Evolutionary conservation across 2,329 filamentous ascomycete species (phyloP).

Genomic region (Aspergillus felis): DNA sequence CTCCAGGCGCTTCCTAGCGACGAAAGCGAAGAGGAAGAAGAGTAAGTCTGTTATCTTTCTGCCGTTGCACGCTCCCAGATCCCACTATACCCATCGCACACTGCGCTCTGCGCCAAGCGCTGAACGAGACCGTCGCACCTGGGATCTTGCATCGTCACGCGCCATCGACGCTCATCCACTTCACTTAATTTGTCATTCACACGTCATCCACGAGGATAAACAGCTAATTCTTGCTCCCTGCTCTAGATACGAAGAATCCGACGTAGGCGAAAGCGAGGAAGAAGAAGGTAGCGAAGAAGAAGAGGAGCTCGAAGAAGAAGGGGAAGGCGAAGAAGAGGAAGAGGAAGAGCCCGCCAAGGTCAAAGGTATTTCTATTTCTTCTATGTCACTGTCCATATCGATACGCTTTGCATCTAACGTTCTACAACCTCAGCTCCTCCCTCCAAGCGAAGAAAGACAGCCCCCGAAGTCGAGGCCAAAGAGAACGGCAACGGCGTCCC

Average conservation of each 20-base stretch:
- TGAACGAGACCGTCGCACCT: not conserved
- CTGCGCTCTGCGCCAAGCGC: not conserved
- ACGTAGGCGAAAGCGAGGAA: constrained; percentile 16
- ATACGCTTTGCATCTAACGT: not conserved
- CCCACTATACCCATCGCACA: not conserved
- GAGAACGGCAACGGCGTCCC: constrained; percentile 18
- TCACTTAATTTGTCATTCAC: not conserved
- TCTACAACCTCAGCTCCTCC: constrained; percentile 10
- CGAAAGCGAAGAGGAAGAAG: constrained; percentile 49
- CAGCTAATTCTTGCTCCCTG: not conserved
- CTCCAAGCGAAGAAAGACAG: constrained; percentile 33
- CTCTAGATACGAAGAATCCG: constrained; percentile 35
- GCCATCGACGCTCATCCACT: not conserved
- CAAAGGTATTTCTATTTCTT: constrained; percentile 15
- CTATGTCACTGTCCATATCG: not conserved
- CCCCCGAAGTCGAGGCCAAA: constrained; percentile 14
- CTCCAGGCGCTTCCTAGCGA: constrained; percentile 48
- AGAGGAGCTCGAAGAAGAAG: constrained; percentile 22
- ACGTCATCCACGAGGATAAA: not conserved
- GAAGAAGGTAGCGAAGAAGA: constrained; percentile 24
- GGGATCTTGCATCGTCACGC: not conserved
- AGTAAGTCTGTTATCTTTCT: constrained; percentile 34
- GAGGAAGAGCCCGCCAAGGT: constrained; percentile 21
- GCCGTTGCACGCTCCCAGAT: not conserved
- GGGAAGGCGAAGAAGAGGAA: constrained; percentile 23